Conservation (phyloP, 768 basidiomycete genomes). For the Leccinellum albellum region DNA sequence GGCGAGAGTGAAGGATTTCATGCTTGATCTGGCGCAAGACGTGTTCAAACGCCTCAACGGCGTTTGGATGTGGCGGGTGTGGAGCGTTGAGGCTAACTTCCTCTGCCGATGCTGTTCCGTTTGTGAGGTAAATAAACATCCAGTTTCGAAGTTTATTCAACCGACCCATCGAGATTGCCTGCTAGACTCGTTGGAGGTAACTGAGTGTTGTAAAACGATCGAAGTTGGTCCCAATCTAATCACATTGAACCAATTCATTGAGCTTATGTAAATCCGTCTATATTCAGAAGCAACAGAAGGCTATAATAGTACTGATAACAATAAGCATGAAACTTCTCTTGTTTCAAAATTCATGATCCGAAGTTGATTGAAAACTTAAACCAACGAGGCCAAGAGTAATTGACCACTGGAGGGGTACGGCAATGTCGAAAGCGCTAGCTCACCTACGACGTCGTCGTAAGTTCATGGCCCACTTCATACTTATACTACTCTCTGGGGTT, state of each 20-base stretch:
- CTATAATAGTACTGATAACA: slow-evolving; percentile 12
- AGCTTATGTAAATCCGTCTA: slow-evolving; percentile 17
- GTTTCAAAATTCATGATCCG: slow-evolving; percentile 28
- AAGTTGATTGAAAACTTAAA: slow-evolving; percentile 9
- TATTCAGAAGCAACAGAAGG: slow-evolving; percentile 1
- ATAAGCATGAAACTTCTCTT: slow-evolving; percentile 26
- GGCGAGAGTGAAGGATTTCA: slow-evolving; percentile 65
- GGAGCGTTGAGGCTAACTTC: slow-evolving; percentile 52
- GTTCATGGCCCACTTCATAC: not conserved
- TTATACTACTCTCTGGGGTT: not conserved
- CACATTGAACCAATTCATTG: slow-evolving; percentile 3
- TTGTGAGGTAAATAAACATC: slow-evolving; percentile 8
- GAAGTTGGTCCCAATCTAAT: slow-evolving; percentile 16
- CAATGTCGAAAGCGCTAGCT: slow-evolving; percentile 17
- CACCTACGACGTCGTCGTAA: not conserved
- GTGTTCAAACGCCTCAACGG: slow-evolving; percentile 61
- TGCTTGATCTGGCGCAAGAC: slow-evolving; percentile 55
- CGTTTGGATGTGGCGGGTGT: slow-evolving; percentile 57
- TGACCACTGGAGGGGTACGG: slow-evolving; percentile 11
- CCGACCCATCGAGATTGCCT: slow-evolving; percentile 24
- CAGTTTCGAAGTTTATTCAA: slow-evolving; percentile 3
- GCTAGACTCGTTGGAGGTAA: slow-evolving; percentile 2
- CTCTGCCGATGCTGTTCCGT: slow-evolving; percentile 52
- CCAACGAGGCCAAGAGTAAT: not conserved
- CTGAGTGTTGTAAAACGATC: not conserved